Evolutionary conservation across 2,329 filamentous ascomycete species (phyloP), one percentile per base, ranked within the genome.

Genomic region (Bimuria novae-zelandiae): DNA sequence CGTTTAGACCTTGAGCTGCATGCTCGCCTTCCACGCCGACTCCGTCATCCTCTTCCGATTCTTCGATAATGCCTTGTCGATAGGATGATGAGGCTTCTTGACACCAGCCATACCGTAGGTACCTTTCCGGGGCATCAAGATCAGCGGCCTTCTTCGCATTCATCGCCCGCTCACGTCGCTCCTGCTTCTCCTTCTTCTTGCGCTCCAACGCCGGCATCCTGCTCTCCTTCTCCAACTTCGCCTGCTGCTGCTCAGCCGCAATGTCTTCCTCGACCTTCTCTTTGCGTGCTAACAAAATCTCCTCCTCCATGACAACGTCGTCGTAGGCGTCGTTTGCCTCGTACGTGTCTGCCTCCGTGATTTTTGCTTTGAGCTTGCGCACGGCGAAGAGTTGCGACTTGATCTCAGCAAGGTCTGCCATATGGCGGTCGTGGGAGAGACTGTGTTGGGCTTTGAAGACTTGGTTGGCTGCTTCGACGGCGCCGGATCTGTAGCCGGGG

Each of bases 401-500:
- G 33, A 35, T 32, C 14, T 36, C 33, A 4, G 33, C 12, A n/a
- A 36, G 14, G 5, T 12, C 4, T 7, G 33, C 33, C 33, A 22
- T 16, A 12, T 4, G n/a, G 7, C 7, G 25, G n/a, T 44, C 6
- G 41, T 44, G 8, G 25, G 16, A 21, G n/a, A 25, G 7, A 23
- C n/a, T 11, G 16, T 19, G 37, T 3, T n/a, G 19, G 2, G 33
- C 49, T n/a, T 46, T 33, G n/a, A 52, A 25, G 1, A 30, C 19
- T 25, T 40, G 23, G 29, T 52, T 23, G 17, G 49, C 41, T 4
- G 22, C 42, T 22, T 52, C 49, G 16, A 46, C 30, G 17, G 42
- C 49, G 19, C 41, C 42, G 10, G 49, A 17, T 7, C 49, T 42
- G 30, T 46, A 52, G 22, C 37, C 29, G 25, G 39, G 49, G 16